A percentile compares a stretch with the other conserved stretches of the same genome.
These are phyloP conservation scores for Berkeleyomyces rouxiae DNA, from an alignment of 2,329 filamentous ascomycete species.

Conservation along the genomic window DNA sequence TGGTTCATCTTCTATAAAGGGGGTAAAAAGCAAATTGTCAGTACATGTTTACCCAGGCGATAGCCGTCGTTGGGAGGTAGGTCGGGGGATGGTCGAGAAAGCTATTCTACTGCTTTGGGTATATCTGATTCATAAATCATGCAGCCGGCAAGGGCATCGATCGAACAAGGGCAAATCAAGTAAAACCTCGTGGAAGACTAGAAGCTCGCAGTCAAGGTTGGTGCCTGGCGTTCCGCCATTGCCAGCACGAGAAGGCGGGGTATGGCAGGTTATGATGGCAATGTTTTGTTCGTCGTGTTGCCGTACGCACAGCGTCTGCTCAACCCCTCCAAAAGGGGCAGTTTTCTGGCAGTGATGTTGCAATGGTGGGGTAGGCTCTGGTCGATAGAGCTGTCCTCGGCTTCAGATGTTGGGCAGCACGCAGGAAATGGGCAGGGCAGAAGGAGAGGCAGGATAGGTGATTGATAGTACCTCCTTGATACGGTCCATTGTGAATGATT, in stretches of 20 bases:
- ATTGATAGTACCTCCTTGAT: constrained; percentile 61
- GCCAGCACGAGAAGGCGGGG: neutral
- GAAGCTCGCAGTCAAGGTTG: neutral
- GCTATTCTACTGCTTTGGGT: neutral
- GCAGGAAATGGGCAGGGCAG: neutral
- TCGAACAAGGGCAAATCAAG: neutral
- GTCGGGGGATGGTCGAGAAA: neutral
- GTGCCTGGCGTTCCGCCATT: neutral
- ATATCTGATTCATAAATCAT: neutral
- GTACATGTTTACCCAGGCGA: neutral
- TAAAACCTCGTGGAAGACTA: neutral
- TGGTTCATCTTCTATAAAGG: constrained; percentile 71
- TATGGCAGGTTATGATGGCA: neutral
- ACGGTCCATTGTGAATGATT: constrained; percentile 48
- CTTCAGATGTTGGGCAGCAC: too few relatives aligned
- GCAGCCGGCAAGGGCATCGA: neutral
- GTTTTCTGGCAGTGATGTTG: constrained; percentile 13
- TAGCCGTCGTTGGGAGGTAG: neutral
- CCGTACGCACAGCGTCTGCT: neutral
- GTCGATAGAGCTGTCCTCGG: neutral
- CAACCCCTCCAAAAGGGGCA: neutral
- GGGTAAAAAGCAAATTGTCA: constrained; percentile 5
- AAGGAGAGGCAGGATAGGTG: neutral
- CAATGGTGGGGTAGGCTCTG: constrained; percentile 11
- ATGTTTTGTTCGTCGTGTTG: neutral